Evolutionary conservation across 2,329 filamentous ascomycete genomes (phyloP).

Genomic region (Falciphora oryzae): DNA sequence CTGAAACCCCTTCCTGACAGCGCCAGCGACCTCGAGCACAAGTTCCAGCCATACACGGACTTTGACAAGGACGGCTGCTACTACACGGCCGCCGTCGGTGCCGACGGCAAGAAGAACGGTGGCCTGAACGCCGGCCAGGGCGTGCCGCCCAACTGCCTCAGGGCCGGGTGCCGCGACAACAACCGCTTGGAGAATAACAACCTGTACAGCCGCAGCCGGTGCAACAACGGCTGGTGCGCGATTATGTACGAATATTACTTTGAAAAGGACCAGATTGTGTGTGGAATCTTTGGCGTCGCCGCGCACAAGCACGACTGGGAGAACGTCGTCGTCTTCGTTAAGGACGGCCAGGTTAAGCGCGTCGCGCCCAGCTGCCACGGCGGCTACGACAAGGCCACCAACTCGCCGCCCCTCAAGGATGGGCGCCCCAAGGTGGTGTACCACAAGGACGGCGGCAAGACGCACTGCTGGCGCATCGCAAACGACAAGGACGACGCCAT

Average conservation of each 20-base stretch:
- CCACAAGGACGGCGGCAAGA: conserved; percentile 26
- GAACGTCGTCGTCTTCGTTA: conserved; percentile 25
- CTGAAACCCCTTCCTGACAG: not conserved
- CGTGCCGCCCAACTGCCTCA: conserved; percentile 5
- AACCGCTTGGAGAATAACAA: conserved; percentile 32
- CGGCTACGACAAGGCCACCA: conserved; percentile 21
- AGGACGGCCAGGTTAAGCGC: conserved; percentile 24
- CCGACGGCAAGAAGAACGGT: not conserved
- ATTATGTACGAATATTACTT: conserved; percentile 37
- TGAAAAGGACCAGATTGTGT: conserved; percentile 14
- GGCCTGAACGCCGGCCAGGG: not conserved
- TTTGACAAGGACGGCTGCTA: conserved; percentile 7
- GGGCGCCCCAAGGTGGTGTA: conserved; percentile 26
- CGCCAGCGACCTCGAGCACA: conserved; percentile 2
- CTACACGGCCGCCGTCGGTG: not conserved
- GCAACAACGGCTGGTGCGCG: conserved; percentile 35
- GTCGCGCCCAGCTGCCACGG: conserved; percentile 30
- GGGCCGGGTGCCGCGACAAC: conserved; percentile 24
- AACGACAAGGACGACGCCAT: conserved; percentile 1
- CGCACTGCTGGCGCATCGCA: conserved; percentile 16
- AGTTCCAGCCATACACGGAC: not conserved
- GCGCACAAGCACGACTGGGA: conserved; percentile 34
- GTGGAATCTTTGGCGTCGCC: not conserved
- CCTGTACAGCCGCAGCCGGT: conserved; percentile 31
- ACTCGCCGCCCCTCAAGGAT: conserved; percentile 15